Conservation (phyloP, 2,329 filamentous ascomycete species). For the Clarireedia monteithiana region DNA sequence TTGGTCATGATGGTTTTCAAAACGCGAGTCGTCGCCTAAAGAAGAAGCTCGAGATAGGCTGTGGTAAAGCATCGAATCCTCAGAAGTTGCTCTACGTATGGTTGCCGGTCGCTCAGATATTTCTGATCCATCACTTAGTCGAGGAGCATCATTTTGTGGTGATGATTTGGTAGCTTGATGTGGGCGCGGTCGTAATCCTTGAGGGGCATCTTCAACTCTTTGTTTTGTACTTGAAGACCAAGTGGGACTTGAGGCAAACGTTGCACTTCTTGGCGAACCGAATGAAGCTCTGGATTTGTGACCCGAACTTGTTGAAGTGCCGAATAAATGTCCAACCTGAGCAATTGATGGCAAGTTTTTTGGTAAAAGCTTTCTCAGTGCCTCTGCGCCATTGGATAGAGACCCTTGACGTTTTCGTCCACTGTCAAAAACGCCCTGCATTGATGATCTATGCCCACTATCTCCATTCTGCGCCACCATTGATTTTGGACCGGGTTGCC, state of each 20-base stretch:
- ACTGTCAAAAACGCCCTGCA: constrained; percentile 41
- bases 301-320: constrained; percentile 18
- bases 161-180: constrained; percentile 11
- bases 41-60: constrained; percentile 73
- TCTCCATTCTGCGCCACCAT: constrained; percentile 28
- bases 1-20: constrained; percentile 72
- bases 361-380: constrained; percentile 45
- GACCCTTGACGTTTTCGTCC: constrained; percentile 38
- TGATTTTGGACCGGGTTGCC: constrained; percentile 36
- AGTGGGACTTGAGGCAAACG: not conserved
- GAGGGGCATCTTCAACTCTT: not conserved
- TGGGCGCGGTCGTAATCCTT: not conserved
- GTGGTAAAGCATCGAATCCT: constrained; percentile 72
- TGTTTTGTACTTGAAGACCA: constrained; percentile 1
- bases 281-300: constrained; percentile 12
- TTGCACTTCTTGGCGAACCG: not conserved
- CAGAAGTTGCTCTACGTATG: constrained; percentile 59
- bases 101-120: constrained; percentile 10
- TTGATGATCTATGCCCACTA: constrained; percentile 30
- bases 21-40: constrained; percentile 74
- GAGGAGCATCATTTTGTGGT: constrained; percentile 6
- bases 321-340: constrained; percentile 25
- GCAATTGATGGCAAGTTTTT: constrained; percentile 45
- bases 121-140: not conserved
- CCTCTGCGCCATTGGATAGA: constrained; percentile 48